Percentiles rank a stretch among this genome's conserved stretches.
phyloP scores from a whole-genome alignment of 228 moss, liverwort and hornwort species.

The Sphagnum magellanicum region DNA sequence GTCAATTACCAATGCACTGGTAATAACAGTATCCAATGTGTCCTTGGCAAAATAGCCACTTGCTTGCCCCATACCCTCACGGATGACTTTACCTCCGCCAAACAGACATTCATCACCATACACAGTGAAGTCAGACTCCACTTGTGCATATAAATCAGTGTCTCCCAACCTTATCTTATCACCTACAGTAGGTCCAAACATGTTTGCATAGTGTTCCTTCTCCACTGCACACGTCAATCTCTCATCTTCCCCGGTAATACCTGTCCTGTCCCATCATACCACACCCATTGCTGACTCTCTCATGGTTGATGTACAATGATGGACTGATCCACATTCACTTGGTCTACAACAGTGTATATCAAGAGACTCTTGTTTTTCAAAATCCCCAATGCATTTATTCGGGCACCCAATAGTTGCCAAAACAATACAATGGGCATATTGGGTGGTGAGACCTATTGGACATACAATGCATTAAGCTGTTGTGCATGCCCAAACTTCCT shows the following conservation, averaged over 20 bases:
- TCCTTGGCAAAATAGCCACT: slow-evolving; percentile 53
- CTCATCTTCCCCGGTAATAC: slow-evolving; percentile 34
- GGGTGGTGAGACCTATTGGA: not conserved
- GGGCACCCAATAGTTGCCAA: not conserved
- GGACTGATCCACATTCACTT: too few species aligned
- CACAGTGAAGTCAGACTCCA: slow-evolving; percentile 60
- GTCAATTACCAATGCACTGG: slow-evolving; percentile 71
- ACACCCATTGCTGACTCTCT: not conserved
- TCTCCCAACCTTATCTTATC: slow-evolving; percentile 85
- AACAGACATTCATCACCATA: slow-evolving; percentile 94
- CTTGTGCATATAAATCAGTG: slow-evolving; percentile 55
- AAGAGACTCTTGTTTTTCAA: too few species aligned
- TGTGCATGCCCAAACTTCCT: slow-evolving; percentile 59
- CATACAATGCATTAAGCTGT: slow-evolving; percentile 57
- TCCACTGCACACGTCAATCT: slow-evolving; percentile 25
- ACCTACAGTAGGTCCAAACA: slow-evolving; percentile 70
- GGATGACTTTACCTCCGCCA: slow-evolving; percentile 85
- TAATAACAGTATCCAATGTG: slow-evolving; percentile 58
- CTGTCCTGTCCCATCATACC: slow-evolving; percentile 29
- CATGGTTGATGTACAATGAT: too few species aligned
- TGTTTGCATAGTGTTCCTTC: slow-evolving; percentile 52
- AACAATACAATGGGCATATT: not conserved
- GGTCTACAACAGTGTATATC: too few species aligned
- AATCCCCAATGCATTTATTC: not conserved
- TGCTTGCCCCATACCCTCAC: slow-evolving; percentile 96